A percentile compares a stretch with the other conserved stretches of the same genome.
Evolutionary conservation across 768 basidiomycete genomes (phyloP).

Genomic region (Rhodotorula sphaerocarpa): DNA sequence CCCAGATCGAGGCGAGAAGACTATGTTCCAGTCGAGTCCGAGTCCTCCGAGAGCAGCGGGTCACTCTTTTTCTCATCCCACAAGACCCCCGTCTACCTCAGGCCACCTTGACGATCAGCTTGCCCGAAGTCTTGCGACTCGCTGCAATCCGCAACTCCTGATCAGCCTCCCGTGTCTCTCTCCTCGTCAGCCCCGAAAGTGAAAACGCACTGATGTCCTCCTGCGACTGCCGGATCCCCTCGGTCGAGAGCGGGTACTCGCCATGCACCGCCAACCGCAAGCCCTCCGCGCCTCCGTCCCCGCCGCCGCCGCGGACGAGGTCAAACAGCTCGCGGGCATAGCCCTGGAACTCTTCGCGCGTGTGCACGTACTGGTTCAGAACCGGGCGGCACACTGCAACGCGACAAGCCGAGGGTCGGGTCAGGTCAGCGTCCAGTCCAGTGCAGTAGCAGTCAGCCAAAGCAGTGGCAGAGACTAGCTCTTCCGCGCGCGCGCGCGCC

Average conservation of each 20-base stretch:
- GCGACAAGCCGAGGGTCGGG: too few relatives aligned
- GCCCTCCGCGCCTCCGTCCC: too few relatives aligned
- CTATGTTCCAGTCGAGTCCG: too few relatives aligned
- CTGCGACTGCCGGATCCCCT: constrained; percentile 64
- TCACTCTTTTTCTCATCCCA: too few relatives aligned
- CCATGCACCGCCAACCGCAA: constrained; percentile 59
- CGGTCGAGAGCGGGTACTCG: constrained; percentile 74
- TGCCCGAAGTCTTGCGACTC: constrained; percentile 71
- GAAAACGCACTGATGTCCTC: constrained; percentile 54
- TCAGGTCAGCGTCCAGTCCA: too few relatives aligned
- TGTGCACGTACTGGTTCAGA: constrained; percentile 60
- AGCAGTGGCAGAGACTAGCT: too few relatives aligned
- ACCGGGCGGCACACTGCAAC: constrained; percentile 48
- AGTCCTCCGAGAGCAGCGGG: too few relatives aligned
- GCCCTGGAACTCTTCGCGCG: constrained; percentile 60
- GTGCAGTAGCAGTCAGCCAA: not conserved
- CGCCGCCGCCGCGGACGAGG: constrained; percentile 53
- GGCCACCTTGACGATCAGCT: constrained; percentile 69
- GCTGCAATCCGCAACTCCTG: constrained; percentile 32
- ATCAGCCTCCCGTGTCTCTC: not conserved
- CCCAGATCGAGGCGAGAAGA: too few relatives aligned
- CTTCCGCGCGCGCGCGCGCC: too few relatives aligned
- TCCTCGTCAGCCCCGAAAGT: not conserved
- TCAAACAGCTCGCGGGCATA: constrained; percentile 63
- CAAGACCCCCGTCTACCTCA: too few relatives aligned